Evolutionary conservation across 305 asterid species (phyloP).

Genomic region (Withania somnifera): DNA sequence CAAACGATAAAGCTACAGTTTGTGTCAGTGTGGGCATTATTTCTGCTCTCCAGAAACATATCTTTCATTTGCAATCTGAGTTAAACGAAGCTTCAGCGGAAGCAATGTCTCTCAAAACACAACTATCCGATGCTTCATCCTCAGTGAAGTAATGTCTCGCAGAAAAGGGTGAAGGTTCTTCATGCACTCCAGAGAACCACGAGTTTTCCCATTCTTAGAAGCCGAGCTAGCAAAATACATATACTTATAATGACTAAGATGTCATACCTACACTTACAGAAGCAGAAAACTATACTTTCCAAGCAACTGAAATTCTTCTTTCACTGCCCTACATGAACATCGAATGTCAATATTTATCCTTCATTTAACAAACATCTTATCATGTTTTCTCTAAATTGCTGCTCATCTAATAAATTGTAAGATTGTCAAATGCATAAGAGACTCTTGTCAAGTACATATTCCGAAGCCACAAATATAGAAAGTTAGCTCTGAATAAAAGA

Average conservation of each 20-base stretch:
- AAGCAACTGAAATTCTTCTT: background rate
- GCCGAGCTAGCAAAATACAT: conserved; percentile 3
- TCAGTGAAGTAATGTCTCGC: too few species aligned
- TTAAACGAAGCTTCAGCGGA: conserved; percentile 27
- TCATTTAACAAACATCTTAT: background rate
- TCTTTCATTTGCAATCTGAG: conserved; percentile 24
- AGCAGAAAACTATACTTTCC: background rate
- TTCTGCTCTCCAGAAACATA: conserved; percentile 24
- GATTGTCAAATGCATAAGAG: background rate
- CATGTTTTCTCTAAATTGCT: background rate
- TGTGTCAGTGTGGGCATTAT: conserved; percentile 30
- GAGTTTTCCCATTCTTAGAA: conserved; percentile 1
- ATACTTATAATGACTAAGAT: background rate
- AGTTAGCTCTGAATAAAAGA: background rate
- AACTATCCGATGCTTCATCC: conserved; percentile 21
- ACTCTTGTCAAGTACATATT: background rate
- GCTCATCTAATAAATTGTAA: background rate
- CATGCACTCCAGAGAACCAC: background rate
- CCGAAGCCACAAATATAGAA: background rate
- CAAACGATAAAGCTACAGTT: conserved; percentile 33
- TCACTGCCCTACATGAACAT: background rate
- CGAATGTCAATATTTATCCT: background rate
- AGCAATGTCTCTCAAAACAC: conserved; percentile 18
- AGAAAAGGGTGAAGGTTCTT: background rate
- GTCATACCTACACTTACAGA: background rate